These are phyloP conservation scores for Uronychia binucleata DNA, from an alignment of 73 alveolate genomes.

Conservation along the genomic window DNA sequence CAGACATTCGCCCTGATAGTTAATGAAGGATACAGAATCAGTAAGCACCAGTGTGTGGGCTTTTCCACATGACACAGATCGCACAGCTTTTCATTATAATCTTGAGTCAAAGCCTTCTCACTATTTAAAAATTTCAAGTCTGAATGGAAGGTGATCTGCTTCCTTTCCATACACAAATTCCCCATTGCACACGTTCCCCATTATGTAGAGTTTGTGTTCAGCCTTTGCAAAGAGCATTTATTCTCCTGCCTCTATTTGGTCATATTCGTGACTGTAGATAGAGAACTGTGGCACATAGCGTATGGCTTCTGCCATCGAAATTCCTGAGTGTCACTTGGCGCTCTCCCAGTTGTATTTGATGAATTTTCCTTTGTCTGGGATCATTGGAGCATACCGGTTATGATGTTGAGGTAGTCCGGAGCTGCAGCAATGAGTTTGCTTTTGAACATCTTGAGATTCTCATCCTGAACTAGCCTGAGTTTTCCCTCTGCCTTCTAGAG, in stretches of 20 bases:
- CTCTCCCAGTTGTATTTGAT: background rate
- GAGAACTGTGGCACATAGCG: background rate
- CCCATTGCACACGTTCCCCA: conserved; percentile 1
- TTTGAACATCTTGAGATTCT: background rate
- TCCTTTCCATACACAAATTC: background rate
- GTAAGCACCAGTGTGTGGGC: background rate
- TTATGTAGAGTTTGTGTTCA: background rate
- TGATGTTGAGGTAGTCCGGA: background rate
- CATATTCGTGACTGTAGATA: background rate
- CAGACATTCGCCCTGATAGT: too few species aligned
- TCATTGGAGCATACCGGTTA: background rate
- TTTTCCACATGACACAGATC: background rate
- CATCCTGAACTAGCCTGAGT: background rate
- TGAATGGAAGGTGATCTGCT: background rate
- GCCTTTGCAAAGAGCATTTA: background rate
- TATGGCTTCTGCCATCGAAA: background rate
- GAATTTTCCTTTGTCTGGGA: conserved; percentile 7
- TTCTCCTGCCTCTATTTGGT: background rate
- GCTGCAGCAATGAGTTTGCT: background rate
- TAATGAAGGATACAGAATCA: background rate
- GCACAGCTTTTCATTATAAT: background rate
- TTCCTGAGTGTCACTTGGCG: background rate
- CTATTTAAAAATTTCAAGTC: background rate
- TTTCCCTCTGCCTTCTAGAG: background rate
- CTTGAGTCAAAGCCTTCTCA: background rate